Percentiles rank a stretch among this genome's conserved stretches.
Conservation (phyloP, 1,284 basidiomycete species). For the Microbotryomycetes sp. region DNA sequence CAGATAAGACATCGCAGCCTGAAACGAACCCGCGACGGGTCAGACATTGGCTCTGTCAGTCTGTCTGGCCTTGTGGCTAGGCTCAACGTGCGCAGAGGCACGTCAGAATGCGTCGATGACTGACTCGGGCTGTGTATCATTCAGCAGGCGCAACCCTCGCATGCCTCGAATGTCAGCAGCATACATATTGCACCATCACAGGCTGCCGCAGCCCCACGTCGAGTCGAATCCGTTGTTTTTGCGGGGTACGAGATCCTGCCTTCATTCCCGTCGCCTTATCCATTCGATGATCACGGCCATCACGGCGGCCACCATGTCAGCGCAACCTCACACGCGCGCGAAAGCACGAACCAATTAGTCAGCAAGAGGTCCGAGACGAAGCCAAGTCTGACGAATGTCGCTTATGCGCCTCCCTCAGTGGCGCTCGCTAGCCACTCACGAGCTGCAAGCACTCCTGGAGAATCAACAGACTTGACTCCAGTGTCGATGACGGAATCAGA, state of each 20-base stretch:
- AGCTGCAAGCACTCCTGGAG: neutral
- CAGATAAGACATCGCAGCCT: no score
- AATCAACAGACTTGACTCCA: slow-evolving; percentile 1
- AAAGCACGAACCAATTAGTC: neutral
- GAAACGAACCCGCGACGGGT: no score
- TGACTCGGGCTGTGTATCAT: no score
- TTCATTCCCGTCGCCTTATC: slow-evolving; percentile 30
- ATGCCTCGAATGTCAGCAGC: no score
- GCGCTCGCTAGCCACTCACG: no score
- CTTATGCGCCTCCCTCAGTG: no score
- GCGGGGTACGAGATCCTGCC: slow-evolving; percentile 27
- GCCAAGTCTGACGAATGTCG: neutral
- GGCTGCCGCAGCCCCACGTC: neutral
- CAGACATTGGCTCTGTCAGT: no score
- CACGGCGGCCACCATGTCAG: neutral
- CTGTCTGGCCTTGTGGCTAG: no score
- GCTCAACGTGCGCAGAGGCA: no score
- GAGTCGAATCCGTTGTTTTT: slow-evolving; percentile 22
- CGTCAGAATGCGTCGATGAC: no score
- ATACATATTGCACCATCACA: neutral
- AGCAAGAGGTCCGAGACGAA: neutral
- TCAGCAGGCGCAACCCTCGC: no score
- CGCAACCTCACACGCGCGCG: neutral
- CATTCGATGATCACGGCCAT: slow-evolving; percentile 25
- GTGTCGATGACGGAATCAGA: neutral